Evolutionary conservation across 306 rosid genomes (phyloP).

Genomic region (Sesbania bispinosa): DNA sequence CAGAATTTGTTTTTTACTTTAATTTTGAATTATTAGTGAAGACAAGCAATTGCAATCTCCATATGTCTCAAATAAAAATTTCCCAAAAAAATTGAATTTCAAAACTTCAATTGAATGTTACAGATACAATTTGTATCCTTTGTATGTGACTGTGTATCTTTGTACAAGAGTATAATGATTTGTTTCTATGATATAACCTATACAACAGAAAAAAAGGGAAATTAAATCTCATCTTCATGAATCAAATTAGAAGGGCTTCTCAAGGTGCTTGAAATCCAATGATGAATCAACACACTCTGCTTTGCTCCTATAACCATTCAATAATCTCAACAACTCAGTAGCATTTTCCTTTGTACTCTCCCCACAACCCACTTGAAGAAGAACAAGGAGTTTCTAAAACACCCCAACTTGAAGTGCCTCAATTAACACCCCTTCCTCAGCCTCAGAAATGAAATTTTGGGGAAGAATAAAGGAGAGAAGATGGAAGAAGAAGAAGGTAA

Average conservation of each 20-base stretch:
- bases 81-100: not conserved
- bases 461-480: too few species aligned
- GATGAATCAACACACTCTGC: conserved; percentile 63
- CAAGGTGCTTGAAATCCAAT: conserved; percentile 52
- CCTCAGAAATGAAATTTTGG: too few species aligned
- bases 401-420: conserved; percentile 66
- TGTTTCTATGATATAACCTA: too few species aligned
- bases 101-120: conserved; percentile 28
- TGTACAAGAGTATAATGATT: conserved; percentile 16
- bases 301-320: conserved; percentile 47
- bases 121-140: conserved; percentile 16
- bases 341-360: conserved; percentile 54
- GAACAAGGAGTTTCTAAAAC: conserved; percentile 62
- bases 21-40: not conserved
- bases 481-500: too few species aligned
- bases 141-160: conserved; percentile 5
- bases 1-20: not conserved
- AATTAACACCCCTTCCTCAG: too few species aligned
- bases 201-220: too few species aligned
- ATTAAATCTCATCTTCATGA: too few species aligned
- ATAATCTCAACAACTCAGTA: conserved; percentile 54
- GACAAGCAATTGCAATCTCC: not conserved
- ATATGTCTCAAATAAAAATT: not conserved
- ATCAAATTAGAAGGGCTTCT: conserved; percentile 41
- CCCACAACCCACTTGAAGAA: conserved; percentile 72